Base-by-base conservation (phyloP, 768 basidiomycete genomes). In the Daedalea quercina region DNA sequence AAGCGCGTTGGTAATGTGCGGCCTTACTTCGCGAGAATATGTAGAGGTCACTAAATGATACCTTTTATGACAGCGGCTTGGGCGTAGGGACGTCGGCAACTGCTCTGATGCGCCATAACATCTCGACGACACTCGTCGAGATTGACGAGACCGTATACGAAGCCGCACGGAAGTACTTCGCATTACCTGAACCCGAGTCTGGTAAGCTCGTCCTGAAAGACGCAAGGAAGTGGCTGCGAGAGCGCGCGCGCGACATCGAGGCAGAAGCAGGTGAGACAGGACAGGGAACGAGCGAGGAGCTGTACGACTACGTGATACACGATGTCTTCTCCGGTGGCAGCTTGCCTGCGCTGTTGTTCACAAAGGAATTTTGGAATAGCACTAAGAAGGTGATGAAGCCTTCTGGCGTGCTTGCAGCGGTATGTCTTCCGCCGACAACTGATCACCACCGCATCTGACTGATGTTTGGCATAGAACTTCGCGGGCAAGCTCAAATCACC, bases 321-420 rank as follows among this genome's bases (percentile, higher is more conserved):
- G 94, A 95, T 61, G 90, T 90, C 63, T 97, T 96, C 66, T 92
- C 93, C 9, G 95, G 94, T 9, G 95, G 95, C 2, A 82, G 81
- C n/a, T 84, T 97, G 2, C 93, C 95, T 0, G 73, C 82, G 34
- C 85, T 91, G 61, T 70, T 97, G 48, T 97, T 87, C 69, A 90
- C 93, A 0, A 37, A 78, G 26, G 85, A 94, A 59, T 94, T 94
- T 64, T 95, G 91, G 90, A 58, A 73, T 22, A 82, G 84, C 50
- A 63, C 95, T 48, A 84, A 80, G 60, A 61, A 66, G 1, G 64
- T 84, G 19, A 77, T 95, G 67, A 74, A 78, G 12, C 72, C 79
- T 2, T 81, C 89, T 44, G 94, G 87, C 2, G 73, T 94, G 15
- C 66, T 95, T 13, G 91, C 83, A 19, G 83, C 96, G 59, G 93